Base-by-base conservation (phyloP, 306 rosid genomes). In the Lathyrus sativus region DNA sequence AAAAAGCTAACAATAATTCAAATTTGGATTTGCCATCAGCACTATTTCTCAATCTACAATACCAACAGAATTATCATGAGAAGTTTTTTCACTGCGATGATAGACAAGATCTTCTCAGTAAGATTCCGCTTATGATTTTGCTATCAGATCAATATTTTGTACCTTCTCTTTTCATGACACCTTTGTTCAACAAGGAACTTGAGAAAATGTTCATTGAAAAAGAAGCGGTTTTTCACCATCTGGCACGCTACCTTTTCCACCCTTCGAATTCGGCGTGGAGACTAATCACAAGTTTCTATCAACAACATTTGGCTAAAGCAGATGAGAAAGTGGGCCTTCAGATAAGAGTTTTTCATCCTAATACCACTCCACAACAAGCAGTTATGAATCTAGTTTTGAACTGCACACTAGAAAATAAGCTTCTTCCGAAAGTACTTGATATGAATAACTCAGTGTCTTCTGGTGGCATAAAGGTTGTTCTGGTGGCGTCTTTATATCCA, bases 81-180 rank as follows among this genome's bases (percentile, higher is more conserved):
- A 88, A 81, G 62, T 72, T 79, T 51, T 88, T 88, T 76, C 86
- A 85, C 19, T 88, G 90, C 50, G 78, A 73, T 45, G 81, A 77
- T 54, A 84, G 76, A 70, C 90, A 88, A 55, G 43, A 28, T 28
- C 71, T 77, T 75, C 79, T 88, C 6, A 43, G 9, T 2, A 85
- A 70, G 11, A 59, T 77, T 3, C 79, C 82, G 1, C 67, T 86
- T 76, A 63, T 88, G 79, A 72, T 85, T 46, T 29, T 85, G 79
- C 77, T 43, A 33, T 56, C 95, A 14, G 90, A 88, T 76, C 85
- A 88, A 74, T 88, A 85, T 62, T 83, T 83, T 65, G 80, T 85
- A 17, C 90, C 95, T 24, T 81, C 90, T 56, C 64, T 88, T 13
- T 85, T 83, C 78, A 77, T 88, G 84, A 79, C 71, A 24, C 88